phyloP scores from a whole-genome alignment of 1,284 basidiomycete genomes.

The Rhizopogon hawkerae region DNA sequence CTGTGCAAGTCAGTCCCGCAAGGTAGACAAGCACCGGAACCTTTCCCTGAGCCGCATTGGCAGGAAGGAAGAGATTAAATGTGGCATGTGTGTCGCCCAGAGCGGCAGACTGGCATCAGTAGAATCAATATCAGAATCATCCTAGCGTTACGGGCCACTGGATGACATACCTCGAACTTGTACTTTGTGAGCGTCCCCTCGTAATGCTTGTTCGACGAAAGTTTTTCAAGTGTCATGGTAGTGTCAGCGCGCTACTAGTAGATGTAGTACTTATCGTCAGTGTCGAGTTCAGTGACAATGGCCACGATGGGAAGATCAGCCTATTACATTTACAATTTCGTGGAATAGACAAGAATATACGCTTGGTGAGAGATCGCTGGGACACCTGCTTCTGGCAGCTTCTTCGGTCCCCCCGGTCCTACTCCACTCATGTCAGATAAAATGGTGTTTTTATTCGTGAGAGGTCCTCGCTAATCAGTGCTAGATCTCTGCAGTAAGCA shows the following conservation, averaged over 20 bases:
- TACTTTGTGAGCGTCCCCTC: conserved; percentile 80
- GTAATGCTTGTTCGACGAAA: conserved; percentile 70
- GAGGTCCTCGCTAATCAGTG: background rate
- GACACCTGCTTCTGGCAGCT: background rate
- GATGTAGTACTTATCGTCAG: background rate
- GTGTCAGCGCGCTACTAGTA: background rate
- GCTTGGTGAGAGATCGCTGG: background rate
- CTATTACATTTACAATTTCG: background rate
- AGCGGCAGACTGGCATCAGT: conserved; percentile 43
- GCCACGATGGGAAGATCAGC: background rate
- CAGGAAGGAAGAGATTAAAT: conserved; percentile 90
- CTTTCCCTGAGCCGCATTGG: conserved; percentile 45
- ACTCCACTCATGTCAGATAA: background rate
- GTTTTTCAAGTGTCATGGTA: conserved; percentile 16
- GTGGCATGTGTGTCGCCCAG: conserved; percentile 75
- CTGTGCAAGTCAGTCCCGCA: conserved; percentile 90
- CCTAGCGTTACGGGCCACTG: background rate
- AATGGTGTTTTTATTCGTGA: background rate
- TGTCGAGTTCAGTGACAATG: background rate
- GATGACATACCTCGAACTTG: conserved; percentile 62
- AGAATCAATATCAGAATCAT: conserved; percentile 3
- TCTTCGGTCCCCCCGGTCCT: background rate
- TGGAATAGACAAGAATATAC: background rate
- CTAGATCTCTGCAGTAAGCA: background rate
- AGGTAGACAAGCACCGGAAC: conserved; percentile 87